A percentile compares a stretch with the other conserved stretches of the same genome.
These are phyloP conservation scores for Fremontodendron californicum DNA, from an alignment of 345 rosid species.

Conservation along the genomic window DNA sequence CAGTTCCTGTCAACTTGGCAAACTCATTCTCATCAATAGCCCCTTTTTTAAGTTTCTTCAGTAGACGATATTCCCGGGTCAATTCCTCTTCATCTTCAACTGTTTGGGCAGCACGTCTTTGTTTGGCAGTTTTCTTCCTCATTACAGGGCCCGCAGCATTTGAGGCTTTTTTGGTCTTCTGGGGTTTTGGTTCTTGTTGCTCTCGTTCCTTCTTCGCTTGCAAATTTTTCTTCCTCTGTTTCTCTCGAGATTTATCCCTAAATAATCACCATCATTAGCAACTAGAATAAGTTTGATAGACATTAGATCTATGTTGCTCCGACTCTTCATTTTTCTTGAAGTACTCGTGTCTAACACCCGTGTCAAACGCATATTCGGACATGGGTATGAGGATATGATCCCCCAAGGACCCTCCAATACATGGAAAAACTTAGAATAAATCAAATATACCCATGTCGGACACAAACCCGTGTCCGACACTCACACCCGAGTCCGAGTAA, in stretches of 20 bases:
- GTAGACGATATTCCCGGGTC: slow-evolving; percentile 56
- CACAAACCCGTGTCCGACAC: too few species aligned
- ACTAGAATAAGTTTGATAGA: not conserved
- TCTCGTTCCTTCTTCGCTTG: slow-evolving; percentile 52
- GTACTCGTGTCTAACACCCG: too few species aligned
- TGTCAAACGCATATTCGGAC: too few species aligned
- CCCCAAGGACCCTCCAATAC: too few species aligned
- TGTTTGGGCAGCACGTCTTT: slow-evolving; percentile 73
- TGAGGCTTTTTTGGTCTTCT: slow-evolving; percentile 39
- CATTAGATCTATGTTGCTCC: too few species aligned
- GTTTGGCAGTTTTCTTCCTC: slow-evolving; percentile 77
- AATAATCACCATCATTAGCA: slow-evolving; percentile 16
- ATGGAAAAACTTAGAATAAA: too few species aligned
- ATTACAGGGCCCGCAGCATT: slow-evolving; percentile 21
- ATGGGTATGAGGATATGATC: too few species aligned
- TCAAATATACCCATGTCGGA: too few species aligned
- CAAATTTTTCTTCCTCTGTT: slow-evolving; percentile 70
- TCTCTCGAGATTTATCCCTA: slow-evolving; percentile 88
- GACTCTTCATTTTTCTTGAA: too few species aligned
- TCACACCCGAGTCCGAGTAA: too few species aligned
- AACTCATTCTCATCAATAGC: slow-evolving; percentile 63
- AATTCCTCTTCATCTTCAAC: slow-evolving; percentile 73
- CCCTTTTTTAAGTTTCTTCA: slow-evolving; percentile 67
- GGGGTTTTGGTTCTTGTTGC: slow-evolving; percentile 37
- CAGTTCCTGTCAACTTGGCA: slow-evolving; percentile 64